Base-by-base conservation (phyloP, 2,329 filamentous ascomycete genomes). In the Talaromyces sp. region DNA sequence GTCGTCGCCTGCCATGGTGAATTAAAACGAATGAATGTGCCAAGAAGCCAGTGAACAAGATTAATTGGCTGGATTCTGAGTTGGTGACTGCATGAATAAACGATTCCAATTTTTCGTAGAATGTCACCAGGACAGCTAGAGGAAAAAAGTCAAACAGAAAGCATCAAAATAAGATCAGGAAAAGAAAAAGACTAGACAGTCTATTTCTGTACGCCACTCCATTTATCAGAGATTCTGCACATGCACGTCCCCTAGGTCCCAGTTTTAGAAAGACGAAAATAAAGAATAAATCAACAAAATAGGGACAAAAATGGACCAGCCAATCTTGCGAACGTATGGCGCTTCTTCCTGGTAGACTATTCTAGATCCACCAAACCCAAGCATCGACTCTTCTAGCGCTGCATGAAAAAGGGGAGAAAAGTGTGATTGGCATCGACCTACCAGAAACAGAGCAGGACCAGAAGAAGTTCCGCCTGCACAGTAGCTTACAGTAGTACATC, bases 1-100 rank as follows among this genome's bases (percentile, higher is more conserved):
- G 45, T 63, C 22, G 35, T 44, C 30, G 29, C 45, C 52, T 36
- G 55, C 47, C 58, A 67, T 63, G 19, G 17, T 48, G 42, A 46
- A 42, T 24, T 9, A 43, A 40, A 40, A 41, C 14, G 30, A 45
- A 20, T 45, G 42, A 45, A 45, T 24, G 43, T 29, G 36, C 32
- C 42, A 47, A 44, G 41, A 24, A 47, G 43, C 4, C 30, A 47
- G 17, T 29, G 22, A 40, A 42, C 32, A 54, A 24, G 11, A 20
- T 37, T 39, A 29, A 6, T 17, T 16, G 46, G 29, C 24, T 39
- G 47, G 45, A 52, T 41, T n/a, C 33, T 19, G 29, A 43, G 36
- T 27, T 36, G 32, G 37, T 41, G 6, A 43, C 41, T 41, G 49
- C 11, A 47, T 30, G 27, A 27, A 16, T 45, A 20, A 29, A 4